Percentiles rank a stretch among this genome's conserved stretches.
These are phyloP conservation scores for Rhizoctonia solani DNA, from an alignment of 1,284 basidiomycete genomes.

Conservation along the genomic window DNA sequence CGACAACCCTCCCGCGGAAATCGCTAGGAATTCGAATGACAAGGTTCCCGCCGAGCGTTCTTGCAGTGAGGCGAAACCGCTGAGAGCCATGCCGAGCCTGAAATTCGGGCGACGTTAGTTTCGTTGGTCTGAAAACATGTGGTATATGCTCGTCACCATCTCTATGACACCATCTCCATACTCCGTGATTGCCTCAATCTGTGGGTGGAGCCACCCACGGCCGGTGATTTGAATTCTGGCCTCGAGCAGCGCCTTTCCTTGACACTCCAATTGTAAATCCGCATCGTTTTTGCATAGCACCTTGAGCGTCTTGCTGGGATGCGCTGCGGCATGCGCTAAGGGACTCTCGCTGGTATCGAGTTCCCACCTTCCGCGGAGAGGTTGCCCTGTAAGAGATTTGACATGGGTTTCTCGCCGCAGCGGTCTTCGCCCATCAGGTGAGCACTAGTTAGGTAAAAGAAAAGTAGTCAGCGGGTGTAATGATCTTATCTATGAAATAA, in stretches of 20 bases:
- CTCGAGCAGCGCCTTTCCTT: constrained; percentile 15
- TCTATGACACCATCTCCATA: constrained; percentile 20
- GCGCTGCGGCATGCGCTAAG: background rate
- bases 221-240: constrained; percentile 31
- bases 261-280: constrained; percentile 14
- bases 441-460: constrained; percentile 1
- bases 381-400: constrained; percentile 10
- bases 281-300: background rate
- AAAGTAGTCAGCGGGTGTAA: background rate
- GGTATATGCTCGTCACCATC: constrained; percentile 10
- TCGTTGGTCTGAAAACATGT: background rate
- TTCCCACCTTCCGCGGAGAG: constrained; percentile 26
- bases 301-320: constrained; percentile 28
- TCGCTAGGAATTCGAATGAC: constrained; percentile 24
- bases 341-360: constrained; percentile 21
- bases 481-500: background rate
- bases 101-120: background rate
- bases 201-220: constrained; percentile 18
- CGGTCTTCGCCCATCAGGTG: constrained; percentile 21
- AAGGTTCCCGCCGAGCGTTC: constrained; percentile 20
- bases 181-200: constrained; percentile 27
- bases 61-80: constrained; percentile 28
- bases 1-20: constrained; percentile 20
- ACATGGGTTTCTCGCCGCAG: constrained; percentile 28
- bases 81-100: constrained; percentile 33